Conservation (phyloP, 139 green algal species). For the Chlamydomonas schloesseri region DNA sequence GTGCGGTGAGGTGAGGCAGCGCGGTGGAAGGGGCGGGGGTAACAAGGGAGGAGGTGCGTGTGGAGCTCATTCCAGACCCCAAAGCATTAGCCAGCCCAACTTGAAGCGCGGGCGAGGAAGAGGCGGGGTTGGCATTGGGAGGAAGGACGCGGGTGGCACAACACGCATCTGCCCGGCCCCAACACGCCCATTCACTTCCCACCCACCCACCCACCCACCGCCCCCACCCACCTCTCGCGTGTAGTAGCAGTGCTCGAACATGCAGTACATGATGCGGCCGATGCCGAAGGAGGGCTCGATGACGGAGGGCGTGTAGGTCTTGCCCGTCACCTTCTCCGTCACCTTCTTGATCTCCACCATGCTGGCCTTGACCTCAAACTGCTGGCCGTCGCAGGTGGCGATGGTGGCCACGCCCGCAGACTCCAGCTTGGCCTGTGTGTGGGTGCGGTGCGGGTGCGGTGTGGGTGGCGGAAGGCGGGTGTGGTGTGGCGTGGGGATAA, state of each 20-base stretch:
- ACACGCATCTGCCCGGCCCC: no score
- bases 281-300: conserved; percentile 99
- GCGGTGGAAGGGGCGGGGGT: no score
- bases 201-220: neutral
- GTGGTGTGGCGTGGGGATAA: no score
- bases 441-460: neutral
- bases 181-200: neutral
- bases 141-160: no score
- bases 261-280: conserved; percentile 98
- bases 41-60: no score
- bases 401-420: conserved; percentile 30
- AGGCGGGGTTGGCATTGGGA: no score
- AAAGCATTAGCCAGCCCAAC: no score
- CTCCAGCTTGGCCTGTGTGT: conserved; percentile 69
- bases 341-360: conserved; percentile 84
- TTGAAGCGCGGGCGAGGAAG: no score
- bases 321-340: conserved; percentile 72
- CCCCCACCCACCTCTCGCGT: conserved; percentile 66
- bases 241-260: conserved; percentile 98
- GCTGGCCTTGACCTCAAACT: conserved; percentile 54
- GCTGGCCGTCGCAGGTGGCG: conserved; percentile 12
- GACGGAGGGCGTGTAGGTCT: conserved; percentile 89
- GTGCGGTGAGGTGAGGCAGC: no score
- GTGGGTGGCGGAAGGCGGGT: no score
- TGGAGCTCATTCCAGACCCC: no score